phyloP scores from a whole-genome alignment of 805 yeast genomes.

The Martiniozyma abietophila region DNA sequence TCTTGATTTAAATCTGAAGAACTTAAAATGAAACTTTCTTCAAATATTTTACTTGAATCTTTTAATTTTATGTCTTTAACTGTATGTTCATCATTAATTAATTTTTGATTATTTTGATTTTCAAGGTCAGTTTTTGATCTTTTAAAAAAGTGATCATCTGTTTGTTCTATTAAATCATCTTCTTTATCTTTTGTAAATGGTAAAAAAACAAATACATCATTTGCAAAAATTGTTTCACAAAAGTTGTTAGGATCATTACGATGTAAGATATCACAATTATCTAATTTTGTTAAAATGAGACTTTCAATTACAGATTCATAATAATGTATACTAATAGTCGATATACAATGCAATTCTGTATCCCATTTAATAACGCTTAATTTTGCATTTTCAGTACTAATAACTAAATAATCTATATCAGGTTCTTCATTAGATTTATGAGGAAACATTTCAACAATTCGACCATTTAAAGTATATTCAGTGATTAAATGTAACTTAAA shows the following conservation, averaged over 20 bases:
- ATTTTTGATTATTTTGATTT: constrained; percentile 4
- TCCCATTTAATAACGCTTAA: constrained; percentile 72
- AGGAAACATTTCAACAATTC: constrained; percentile 46
- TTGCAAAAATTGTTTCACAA: constrained; percentile 49
- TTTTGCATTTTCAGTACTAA: constrained; percentile 70
- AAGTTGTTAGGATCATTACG: constrained; percentile 53
- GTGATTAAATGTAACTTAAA: constrained; percentile 35
- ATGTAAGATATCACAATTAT: constrained; percentile 33
- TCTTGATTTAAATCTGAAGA: constrained; percentile 47
- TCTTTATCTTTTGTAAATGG: constrained; percentile 46
- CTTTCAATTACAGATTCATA: constrained; percentile 64
- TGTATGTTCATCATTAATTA: no score
- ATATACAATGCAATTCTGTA: constrained; percentile 37
- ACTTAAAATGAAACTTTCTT: constrained; percentile 50
- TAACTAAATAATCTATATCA: constrained; percentile 45
- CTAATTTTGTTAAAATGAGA: constrained; percentile 33
- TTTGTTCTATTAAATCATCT: constrained; percentile 30
- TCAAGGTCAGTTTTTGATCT: constrained; percentile 4
- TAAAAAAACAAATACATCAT: constrained; percentile 61
- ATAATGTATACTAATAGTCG: constrained; percentile 74
- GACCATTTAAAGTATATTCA: constrained; percentile 70
- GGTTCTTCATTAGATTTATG: constrained; percentile 40
- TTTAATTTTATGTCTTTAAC: constrained; percentile 7
- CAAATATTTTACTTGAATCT: constrained; percentile 27
- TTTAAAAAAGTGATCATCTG: constrained; percentile 14